A percentile compares a stretch with the other conserved stretches of the same genome.
These are phyloP conservation scores for Euclidium syriacum DNA, from an alignment of 345 rosid genomes.

Conservation along the genomic window DNA sequence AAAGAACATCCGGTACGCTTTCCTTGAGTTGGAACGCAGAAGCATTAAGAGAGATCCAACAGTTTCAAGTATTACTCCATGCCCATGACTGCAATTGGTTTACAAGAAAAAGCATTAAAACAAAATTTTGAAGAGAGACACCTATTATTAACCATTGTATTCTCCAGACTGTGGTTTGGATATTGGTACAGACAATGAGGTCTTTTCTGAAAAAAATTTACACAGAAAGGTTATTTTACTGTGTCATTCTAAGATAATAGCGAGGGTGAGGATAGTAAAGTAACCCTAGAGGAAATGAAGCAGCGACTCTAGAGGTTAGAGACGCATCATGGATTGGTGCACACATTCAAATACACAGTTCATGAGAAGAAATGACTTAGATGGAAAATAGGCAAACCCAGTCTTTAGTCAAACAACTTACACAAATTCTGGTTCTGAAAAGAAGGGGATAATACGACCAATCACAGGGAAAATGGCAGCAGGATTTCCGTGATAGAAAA, in stretches of 20 bases:
- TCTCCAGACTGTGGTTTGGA: not conserved
- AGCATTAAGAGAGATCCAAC: constrained; percentile 75
- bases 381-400: not conserved
- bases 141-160: not conserved
- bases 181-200: not conserved
- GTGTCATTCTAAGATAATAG: not conserved
- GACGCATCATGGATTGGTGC: not conserved
- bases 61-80: constrained; percentile 77
- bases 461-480: constrained; percentile 64
- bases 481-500: constrained; percentile 80
- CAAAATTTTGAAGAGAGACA: not conserved
- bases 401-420: constrained; percentile 28
- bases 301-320: not conserved
- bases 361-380: not conserved
- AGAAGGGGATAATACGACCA: constrained; percentile 74
- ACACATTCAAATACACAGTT: constrained; percentile 1
- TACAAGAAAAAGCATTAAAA: constrained; percentile 7
- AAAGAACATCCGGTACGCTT: constrained; percentile 71
- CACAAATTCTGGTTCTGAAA: constrained; percentile 75
- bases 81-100: constrained; percentile 45
- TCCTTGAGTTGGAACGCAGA: constrained; percentile 74
- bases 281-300: not conserved
- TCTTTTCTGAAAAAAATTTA: not conserved
- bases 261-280: not conserved
- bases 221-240: not conserved